phyloP scores from a whole-genome alignment of 2,329 filamentous ascomycete species.

The Monosporascus sp. region DNA sequence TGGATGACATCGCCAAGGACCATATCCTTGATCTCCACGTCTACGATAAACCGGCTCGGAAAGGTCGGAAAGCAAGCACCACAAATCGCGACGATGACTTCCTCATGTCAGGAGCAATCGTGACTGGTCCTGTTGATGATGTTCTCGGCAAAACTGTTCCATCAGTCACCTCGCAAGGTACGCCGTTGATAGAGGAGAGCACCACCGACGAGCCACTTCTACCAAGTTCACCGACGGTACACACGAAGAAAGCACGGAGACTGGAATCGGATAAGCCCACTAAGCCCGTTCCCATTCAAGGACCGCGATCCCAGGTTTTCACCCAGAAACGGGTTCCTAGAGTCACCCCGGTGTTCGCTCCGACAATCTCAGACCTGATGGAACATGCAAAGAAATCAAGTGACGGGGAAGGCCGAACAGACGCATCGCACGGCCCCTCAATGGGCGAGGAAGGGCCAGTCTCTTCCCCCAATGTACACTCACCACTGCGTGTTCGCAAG shows the following conservation, averaged over 20 bases:
- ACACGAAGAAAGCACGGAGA: not conserved
- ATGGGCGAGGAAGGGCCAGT: not conserved
- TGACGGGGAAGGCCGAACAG: not conserved
- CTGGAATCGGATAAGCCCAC: not conserved
- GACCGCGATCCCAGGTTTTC: not conserved
- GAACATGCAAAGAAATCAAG: not conserved
- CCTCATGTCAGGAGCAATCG: conserved; percentile 13
- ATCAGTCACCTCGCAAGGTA: too few species aligned
- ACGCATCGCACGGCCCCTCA: too few species aligned
- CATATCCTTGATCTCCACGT: conserved; percentile 10
- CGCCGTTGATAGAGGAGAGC: not conserved
- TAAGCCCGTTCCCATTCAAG: not conserved
- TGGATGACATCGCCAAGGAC: conserved; percentile 9
- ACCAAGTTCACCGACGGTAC: not conserved
- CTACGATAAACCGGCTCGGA: conserved; percentile 2
- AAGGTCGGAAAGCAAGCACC: not conserved
- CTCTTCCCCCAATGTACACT: not conserved
- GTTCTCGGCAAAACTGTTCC: not conserved
- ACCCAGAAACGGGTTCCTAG: not conserved
- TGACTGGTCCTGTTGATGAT: not conserved
- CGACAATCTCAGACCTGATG: not conserved
- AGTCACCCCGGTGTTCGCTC: not conserved
- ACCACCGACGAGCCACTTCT: not conserved
- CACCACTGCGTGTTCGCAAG: not conserved
- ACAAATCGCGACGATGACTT: conserved; percentile 9